Conservation (phyloP, 805 yeast genomes). For the Cyberlindnera mrakii region DNA sequence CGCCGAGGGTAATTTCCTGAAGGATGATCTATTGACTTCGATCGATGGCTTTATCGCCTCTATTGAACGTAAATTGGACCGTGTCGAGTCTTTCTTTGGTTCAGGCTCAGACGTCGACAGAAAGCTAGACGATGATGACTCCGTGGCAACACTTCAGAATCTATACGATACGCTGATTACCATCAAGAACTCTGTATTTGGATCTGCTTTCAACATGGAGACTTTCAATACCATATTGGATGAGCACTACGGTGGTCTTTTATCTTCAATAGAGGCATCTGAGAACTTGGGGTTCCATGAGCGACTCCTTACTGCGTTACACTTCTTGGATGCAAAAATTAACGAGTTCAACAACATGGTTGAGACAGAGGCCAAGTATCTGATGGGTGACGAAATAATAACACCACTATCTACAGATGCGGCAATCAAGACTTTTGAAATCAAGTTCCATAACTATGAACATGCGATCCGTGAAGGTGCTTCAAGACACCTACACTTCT, state of each 20-base stretch:
- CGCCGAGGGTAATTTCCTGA: conserved; percentile 19
- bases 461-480: conserved; percentile 38
- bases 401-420: conserved; percentile 14
- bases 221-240: conserved; percentile 19
- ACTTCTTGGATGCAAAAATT: conserved; percentile 34
- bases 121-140: conserved; percentile 11
- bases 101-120: conserved; percentile 1
- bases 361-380: conserved; percentile 19
- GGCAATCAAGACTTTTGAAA: conserved; percentile 22
- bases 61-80: conserved; percentile 21
- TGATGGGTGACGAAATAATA: conserved; percentile 13
- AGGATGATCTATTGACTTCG: conserved; percentile 16
- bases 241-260: conserved; percentile 22
- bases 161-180: conserved; percentile 22
- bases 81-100: conserved; percentile 19
- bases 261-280: conserved; percentile 18
- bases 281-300: conserved; percentile 25
- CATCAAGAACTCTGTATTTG: conserved; percentile 22
- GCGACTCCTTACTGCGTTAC: conserved; percentile 30
- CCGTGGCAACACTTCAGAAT: conserved; percentile 18
- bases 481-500: conserved; percentile 57
- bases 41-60: conserved; percentile 21
- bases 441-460: conserved; percentile 41
- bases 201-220: conserved; percentile 17
- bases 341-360: conserved; percentile 32